Evolutionary conservation across 2,329 filamentous ascomycete species (phyloP).

Genomic region (Cryoendolithus antarcticus): DNA sequence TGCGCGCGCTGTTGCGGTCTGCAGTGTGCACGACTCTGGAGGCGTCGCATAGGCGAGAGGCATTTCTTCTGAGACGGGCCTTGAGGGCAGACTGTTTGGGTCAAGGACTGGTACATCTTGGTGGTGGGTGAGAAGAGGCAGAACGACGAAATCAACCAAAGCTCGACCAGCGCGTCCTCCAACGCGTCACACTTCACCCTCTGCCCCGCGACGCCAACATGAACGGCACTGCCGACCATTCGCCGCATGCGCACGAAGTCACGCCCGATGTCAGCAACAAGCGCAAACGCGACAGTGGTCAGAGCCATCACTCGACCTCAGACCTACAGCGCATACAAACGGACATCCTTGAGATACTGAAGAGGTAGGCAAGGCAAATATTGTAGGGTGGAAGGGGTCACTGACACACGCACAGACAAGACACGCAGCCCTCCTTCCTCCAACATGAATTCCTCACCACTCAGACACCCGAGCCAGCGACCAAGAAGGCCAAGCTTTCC

Average conservation of each 20-base stretch:
- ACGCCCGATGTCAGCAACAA: conserved; percentile 21
- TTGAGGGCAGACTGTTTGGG: too few species aligned
- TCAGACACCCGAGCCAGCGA: conserved; percentile 27
- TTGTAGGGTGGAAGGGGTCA: not conserved
- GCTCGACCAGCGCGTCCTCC: not conserved
- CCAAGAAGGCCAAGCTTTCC: conserved; percentile 34
- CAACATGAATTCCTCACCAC: conserved; percentile 24
- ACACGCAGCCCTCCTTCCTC: conserved; percentile 36
- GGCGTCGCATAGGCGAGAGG: too few species aligned
- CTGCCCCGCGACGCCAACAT: conserved; percentile 1
- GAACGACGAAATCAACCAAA: conserved; percentile 1
- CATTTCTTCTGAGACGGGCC: too few species aligned
- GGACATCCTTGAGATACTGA: conserved; percentile 31
- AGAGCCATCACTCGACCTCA: conserved; percentile 14
- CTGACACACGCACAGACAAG: conserved; percentile 18
- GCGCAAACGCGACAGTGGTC: conserved; percentile 31
- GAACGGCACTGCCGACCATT: conserved; percentile 12
- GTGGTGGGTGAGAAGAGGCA: not conserved
- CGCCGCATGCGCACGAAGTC: conserved; percentile 1
- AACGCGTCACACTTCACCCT: not conserved
- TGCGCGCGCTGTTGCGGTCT: too few species aligned
- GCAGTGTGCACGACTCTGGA: too few species aligned
- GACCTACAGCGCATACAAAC: conserved; percentile 20
- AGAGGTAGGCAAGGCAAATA: conserved; percentile 21
- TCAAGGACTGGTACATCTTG: not conserved